Evolutionary conservation across 306 rosid species (phyloP), one percentile per base, ranked within the genome.

Genomic region (Prunus salicina): DNA sequence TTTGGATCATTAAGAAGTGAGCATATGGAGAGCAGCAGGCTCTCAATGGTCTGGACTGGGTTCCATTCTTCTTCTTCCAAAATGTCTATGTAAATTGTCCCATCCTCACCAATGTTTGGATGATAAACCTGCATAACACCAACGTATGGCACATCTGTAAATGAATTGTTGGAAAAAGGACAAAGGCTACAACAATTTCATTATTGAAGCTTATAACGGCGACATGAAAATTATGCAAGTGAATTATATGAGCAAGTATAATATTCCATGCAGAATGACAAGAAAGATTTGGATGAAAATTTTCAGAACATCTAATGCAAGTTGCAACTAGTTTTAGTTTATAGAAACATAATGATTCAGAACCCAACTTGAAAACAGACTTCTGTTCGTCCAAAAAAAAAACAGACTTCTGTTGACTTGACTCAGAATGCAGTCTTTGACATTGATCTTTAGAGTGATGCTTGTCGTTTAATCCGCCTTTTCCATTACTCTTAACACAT

Each of bases 91-190:
- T 63, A 45, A 19, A 85, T 64, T 12, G n/a, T 85, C 60, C 88
- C 88, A 19, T 85, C 80, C n/a, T 71, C 60, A 24, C 51, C 78
- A 11, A 82, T 28, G 50, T 85, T 85, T 16, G 88, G 88, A 82
- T 85, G 86, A 72, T 51, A 85, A 14, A 85, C 65, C 86, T 85
- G 79, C 64, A 20, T 22, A 67, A n/a, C 50, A 32, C 3, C 75
- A 49, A 50, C 8, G 12, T 69, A 25, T 13, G 20, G 58, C 47
- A 32, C 11, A 71, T 52, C 5, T 19, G 41, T 22, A 5, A 58
- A 22, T 55, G 24, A 38, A 4, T 22, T 13, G 22, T 12, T 55
- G n/a, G 34, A 32, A 20, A 5, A 22, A 41, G 24, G 13, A 3
- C 58, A 18, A 5, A 4, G n/a, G 61, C 15, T 32, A 1, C 8